Evolutionary conservation across 2,329 filamentous ascomycete genomes (phyloP).

Genomic region (Xylaria sp.): DNA sequence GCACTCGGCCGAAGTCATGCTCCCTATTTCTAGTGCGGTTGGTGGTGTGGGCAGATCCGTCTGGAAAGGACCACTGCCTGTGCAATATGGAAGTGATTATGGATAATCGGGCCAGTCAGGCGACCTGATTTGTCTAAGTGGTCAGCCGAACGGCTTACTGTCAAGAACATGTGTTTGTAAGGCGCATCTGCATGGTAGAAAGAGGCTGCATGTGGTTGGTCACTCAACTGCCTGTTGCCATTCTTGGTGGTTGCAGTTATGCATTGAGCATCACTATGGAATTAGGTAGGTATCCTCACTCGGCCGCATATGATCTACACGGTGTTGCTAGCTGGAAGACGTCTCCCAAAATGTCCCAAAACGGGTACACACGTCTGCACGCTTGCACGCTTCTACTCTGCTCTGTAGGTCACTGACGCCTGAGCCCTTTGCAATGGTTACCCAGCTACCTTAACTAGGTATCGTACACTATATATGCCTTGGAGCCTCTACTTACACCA

Average conservation of each 20-base stretch:
- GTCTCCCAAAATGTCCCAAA: slow-evolving; percentile 29
- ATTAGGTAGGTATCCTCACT: slow-evolving; percentile 41
- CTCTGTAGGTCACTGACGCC: slow-evolving; percentile 10
- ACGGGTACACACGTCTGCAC: slow-evolving; percentile 37
- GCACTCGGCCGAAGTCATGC: slow-evolving; percentile 23
- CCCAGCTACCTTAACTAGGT: neutral
- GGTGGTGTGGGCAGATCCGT: slow-evolving; percentile 40
- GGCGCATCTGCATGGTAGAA: slow-evolving; percentile 48
- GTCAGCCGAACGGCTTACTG: slow-evolving; percentile 50
- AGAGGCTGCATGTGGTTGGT: slow-evolving; percentile 48
- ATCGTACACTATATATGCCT: neutral
- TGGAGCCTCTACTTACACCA: slow-evolving; percentile 2
- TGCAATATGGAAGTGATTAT: slow-evolving; percentile 37
- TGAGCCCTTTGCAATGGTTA: slow-evolving; percentile 6
- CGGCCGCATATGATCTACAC: slow-evolving; percentile 48
- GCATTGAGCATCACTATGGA: slow-evolving; percentile 47
- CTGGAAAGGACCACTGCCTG: slow-evolving; percentile 31
- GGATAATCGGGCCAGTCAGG: slow-evolving; percentile 47
- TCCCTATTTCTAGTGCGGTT: slow-evolving; percentile 35
- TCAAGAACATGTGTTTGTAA: slow-evolving; percentile 44
- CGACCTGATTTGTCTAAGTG: slow-evolving; percentile 50
- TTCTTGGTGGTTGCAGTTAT: slow-evolving; percentile 50
- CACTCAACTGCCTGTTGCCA: slow-evolving; percentile 47
- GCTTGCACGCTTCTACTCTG: slow-evolving; percentile 34
- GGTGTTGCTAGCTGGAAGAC: slow-evolving; percentile 40